Evolutionary conservation across 2,329 filamentous ascomycete genomes (phyloP), one percentile per base, ranked within the genome.

Genomic region (Aspergillus hiratsukae): DNA sequence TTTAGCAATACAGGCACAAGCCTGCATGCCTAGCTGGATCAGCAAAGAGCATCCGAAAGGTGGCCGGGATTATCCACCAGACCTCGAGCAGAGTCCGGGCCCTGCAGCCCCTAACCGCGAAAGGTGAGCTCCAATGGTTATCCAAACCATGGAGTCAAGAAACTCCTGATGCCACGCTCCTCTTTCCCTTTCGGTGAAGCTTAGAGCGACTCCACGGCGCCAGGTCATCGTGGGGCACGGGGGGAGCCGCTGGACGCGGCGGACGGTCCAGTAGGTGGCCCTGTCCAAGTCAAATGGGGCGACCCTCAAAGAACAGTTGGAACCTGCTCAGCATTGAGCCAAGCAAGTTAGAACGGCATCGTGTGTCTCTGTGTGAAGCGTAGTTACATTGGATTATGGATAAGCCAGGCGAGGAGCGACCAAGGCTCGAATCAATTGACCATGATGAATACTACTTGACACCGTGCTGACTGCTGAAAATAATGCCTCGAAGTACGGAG

Each of bases 221-320:
- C 64, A 66, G 59, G 64, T 65, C 64, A 65, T 61, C 61, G 64
- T 61, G 64, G 63, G 62, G 64, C 60, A 60, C 59, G 62, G 63
- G 61, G 64, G 58, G 58, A 56, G 57, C 54, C 61, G 43, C 21
- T 23, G 43, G 43, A 46, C 4, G 21, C 55, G 56, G 56, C 46
- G 57, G 57, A 59, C 55, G 55, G 55, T 59, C 52, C 59, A 55
- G 62, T 63, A 61, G 56, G 61, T 61, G 61, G 60, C 60, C 61
- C 57, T 57, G 60, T 49, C 51, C 40, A 50, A n/a, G 52, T 50
- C 51, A 56, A 51, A 58, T 54, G 56, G 55, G 52, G 58, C 60
- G 58, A 58, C 54, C 58, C 58, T 61, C 57, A 63, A 55, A 56
- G 58, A 61, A 63, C 57, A 54, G 63, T 63, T 59, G 61, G 53